Conservation (phyloP, 257 asterid genomes). For the Cordia subcordata region DNA sequence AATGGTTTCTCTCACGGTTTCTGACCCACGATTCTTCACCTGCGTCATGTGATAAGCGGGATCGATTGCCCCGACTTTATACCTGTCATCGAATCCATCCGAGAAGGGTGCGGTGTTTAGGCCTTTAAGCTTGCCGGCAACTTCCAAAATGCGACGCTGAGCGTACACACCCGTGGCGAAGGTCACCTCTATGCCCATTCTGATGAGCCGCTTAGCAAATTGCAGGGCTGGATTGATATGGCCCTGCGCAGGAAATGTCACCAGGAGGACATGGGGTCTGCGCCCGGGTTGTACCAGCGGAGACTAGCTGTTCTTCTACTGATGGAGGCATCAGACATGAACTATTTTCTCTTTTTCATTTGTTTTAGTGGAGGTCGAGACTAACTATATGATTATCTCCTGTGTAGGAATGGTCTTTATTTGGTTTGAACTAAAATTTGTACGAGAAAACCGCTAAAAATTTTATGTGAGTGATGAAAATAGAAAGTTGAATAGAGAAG, state of each 20-base stretch:
- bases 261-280: constrained; percentile 34
- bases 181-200: constrained; percentile 48
- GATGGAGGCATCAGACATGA: too few species aligned
- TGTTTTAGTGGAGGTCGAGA: too few species aligned
- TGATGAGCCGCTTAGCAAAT: constrained; percentile 39
- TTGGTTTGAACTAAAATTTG: too few species aligned
- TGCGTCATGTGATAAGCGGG: constrained; percentile 11
- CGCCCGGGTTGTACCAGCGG: not conserved
- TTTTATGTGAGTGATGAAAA: too few species aligned
- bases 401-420: too few species aligned
- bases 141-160: constrained; percentile 22
- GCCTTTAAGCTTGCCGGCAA: constrained; percentile 19
- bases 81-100: constrained; percentile 53
- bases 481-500: too few species aligned
- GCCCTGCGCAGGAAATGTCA: constrained; percentile 56
- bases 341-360: too few species aligned
- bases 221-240: constrained; percentile 70
- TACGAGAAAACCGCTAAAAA: too few species aligned
- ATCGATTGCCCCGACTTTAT: constrained; percentile 11
- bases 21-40: constrained; percentile 29
- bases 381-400: too few species aligned
- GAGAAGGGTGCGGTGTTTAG: constrained; percentile 40
- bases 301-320: too few species aligned
- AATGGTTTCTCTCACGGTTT: constrained; percentile 20
- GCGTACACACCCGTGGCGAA: constrained; percentile 42